Percentiles rank a stretch among this genome's conserved stretches.
Evolutionary conservation across 805 yeast genomes (phyloP).

Genomic region (Metschnikowia borealis): DNA sequence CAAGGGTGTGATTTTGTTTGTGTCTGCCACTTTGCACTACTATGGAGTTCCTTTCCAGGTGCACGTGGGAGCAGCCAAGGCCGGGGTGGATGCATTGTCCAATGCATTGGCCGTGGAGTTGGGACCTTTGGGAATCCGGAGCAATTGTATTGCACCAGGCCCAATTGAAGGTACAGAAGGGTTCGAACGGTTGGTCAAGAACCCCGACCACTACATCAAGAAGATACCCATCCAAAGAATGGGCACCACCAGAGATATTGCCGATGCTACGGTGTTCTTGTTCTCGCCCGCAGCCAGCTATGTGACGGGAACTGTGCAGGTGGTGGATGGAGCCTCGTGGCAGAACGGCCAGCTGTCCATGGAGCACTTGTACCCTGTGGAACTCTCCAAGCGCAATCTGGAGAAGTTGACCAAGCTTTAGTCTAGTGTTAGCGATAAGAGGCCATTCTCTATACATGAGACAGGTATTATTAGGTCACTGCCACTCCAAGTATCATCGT

Average conservation of each 20-base stretch:
- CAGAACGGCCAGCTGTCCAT: constrained; percentile 20
- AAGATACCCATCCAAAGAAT: constrained; percentile 24
- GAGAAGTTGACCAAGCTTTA: constrained; percentile 14
- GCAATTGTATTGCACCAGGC: constrained; percentile 28
- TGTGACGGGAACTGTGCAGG: constrained; percentile 25
- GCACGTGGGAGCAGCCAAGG: constrained; percentile 31
- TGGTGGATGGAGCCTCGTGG: constrained; percentile 29
- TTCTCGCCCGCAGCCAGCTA: constrained; percentile 26
- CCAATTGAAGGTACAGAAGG: constrained; percentile 29
- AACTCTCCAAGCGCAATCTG: constrained; percentile 17
- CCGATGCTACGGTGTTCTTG: constrained; percentile 27
- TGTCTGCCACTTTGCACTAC: constrained; percentile 42
- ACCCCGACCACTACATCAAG: constrained; percentile 8
- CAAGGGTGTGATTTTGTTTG: constrained; percentile 36
- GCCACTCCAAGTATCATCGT: no score
- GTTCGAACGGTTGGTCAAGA: constrained; percentile 19
- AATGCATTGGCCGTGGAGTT: constrained; percentile 29
- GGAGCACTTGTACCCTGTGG: constrained; percentile 30
- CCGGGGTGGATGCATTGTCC: constrained; percentile 28
- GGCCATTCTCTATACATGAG: no score
- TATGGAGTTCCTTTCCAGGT: constrained; percentile 40
- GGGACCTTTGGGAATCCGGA: constrained; percentile 29
- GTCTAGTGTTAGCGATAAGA: not conserved
- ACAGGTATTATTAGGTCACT: no score
- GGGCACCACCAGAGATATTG: constrained; percentile 27